Conservation (phyloP, 2,329 filamentous ascomycete species). For the Alternaria viburni region DNA sequence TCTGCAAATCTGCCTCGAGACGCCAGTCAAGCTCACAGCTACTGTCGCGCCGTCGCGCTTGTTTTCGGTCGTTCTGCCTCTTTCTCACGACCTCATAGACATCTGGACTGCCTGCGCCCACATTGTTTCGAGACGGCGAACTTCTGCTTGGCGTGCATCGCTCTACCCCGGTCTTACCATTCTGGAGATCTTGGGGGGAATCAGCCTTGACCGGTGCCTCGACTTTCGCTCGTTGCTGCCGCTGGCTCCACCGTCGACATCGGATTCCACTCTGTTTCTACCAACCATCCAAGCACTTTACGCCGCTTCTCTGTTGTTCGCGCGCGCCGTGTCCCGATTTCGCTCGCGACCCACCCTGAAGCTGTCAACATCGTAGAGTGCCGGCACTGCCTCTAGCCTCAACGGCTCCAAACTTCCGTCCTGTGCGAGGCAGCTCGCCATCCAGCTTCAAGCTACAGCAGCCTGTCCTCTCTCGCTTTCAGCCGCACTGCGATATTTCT, state of each 20-base stretch:
- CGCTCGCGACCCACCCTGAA: constrained; percentile 29
- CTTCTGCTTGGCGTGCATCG: constrained; percentile 38
- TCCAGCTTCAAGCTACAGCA: constrained; percentile 33
- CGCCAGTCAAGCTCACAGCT: constrained; percentile 35
- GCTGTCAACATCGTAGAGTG: constrained; percentile 33
- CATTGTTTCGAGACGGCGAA: constrained; percentile 24
- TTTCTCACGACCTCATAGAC: constrained; percentile 19
- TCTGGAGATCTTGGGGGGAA: constrained; percentile 31
- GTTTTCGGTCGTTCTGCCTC: constrained; percentile 28
- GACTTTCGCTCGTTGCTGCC: constrained; percentile 37
- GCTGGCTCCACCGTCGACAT: constrained; percentile 31
- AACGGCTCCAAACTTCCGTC: constrained; percentile 31
- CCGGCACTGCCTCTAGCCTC: constrained; percentile 44
- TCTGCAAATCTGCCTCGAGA: constrained; percentile 46
- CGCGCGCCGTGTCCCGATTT: constrained; percentile 30
- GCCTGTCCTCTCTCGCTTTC: constrained; percentile 32
- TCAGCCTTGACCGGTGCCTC: constrained; percentile 49
- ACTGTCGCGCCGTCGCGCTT: constrained; percentile 40
- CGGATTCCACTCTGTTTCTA: constrained; percentile 29
- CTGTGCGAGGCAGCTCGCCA: constrained; percentile 44
- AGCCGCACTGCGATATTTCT: constrained; percentile 31
- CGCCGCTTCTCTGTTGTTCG: constrained; percentile 25
- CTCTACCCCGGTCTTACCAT: constrained; percentile 31
- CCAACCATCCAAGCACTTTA: constrained; percentile 27
- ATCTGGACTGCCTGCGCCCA: constrained; percentile 22